A percentile compares a stretch with the other conserved stretches of the same genome.
phyloP scores from a whole-genome alignment of 192 early-diverging fungal species.

The Entomortierella parvispora region DNA sequence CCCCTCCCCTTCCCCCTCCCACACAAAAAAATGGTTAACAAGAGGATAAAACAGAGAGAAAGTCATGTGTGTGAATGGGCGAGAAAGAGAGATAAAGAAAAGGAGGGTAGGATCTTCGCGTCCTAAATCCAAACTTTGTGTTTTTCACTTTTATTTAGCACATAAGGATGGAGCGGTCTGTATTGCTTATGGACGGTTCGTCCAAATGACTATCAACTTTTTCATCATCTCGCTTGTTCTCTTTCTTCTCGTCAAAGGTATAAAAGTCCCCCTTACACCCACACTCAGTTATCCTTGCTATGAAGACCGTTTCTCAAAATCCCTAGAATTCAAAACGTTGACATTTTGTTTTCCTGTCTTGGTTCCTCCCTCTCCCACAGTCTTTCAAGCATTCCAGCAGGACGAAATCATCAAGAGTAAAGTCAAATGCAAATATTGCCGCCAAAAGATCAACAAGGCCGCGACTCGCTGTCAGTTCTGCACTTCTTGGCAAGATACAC shows the following conservation, averaged over 20 bases:
- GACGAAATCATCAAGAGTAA: slow-evolving; percentile 52
- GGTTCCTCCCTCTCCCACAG: not conserved
- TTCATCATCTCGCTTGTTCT: slow-evolving; percentile 27
- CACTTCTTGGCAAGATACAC: slow-evolving; percentile 40
- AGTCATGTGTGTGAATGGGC: not conserved
- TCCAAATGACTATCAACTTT: slow-evolving; percentile 41
- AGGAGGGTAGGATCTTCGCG: not conserved
- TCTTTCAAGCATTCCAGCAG: slow-evolving; percentile 44
- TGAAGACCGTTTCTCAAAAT: too few species aligned
- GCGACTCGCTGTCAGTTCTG: slow-evolving; percentile 48
- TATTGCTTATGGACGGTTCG: slow-evolving; percentile 36
- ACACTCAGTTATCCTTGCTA: too few species aligned
- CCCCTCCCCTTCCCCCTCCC: too few species aligned
- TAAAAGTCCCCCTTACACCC: too few species aligned
- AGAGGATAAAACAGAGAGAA: not conserved
- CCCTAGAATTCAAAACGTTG: too few species aligned
- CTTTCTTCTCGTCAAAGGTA: slow-evolving; percentile 29
- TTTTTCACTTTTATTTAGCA: slow-evolving; percentile 2
- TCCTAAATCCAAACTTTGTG: not conserved
- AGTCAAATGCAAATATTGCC: slow-evolving; percentile 39
- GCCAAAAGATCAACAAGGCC: slow-evolving; percentile 44
- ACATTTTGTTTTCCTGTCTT: not conserved
- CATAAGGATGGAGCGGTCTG: slow-evolving; percentile 43
- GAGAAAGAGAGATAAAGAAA: not conserved
- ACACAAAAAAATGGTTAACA: too few species aligned